A percentile compares a stretch with the other conserved stretches of the same genome.
Evolutionary conservation across 345 rosid genomes (phyloP).

Genomic region (Balakata baccata): DNA sequence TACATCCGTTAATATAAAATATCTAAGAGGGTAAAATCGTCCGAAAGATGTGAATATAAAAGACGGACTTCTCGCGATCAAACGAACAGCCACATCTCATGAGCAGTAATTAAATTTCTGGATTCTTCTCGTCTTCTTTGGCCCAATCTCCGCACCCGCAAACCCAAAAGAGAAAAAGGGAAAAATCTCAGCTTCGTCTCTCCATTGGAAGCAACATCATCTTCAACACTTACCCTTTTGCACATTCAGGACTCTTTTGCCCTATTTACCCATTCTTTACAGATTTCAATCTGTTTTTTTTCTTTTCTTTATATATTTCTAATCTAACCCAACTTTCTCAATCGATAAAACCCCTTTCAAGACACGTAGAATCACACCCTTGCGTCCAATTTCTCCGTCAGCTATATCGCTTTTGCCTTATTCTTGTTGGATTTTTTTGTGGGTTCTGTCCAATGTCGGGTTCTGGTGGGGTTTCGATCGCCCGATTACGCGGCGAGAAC

Average conservation of each 20-base stretch:
- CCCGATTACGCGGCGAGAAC: constrained; percentile 37
- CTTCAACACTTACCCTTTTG: background rate
- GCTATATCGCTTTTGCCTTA: background rate
- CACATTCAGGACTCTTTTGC: background rate
- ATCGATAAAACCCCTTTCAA: background rate
- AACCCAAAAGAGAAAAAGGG: background rate
- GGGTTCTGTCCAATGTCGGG: constrained; percentile 32
- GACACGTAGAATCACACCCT: background rate
- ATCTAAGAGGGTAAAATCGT: background rate
- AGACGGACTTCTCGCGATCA: background rate
- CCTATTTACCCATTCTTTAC: background rate
- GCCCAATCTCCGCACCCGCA: background rate
- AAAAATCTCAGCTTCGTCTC: background rate
- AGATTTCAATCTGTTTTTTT: background rate
- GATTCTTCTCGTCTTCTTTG: constrained; percentile 17
- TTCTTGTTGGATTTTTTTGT: background rate
- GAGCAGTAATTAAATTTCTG: background rate
- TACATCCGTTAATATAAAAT: background rate
- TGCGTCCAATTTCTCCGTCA: background rate
- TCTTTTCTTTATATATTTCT: background rate
- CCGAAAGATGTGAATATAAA: background rate
- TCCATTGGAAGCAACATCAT: background rate
- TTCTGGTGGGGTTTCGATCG: constrained; percentile 31
- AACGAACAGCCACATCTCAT: background rate
- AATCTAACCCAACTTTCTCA: background rate